Conservation (phyloP, 108 stramenopile species). For the Cyclostephanos tholiformis region DNA sequence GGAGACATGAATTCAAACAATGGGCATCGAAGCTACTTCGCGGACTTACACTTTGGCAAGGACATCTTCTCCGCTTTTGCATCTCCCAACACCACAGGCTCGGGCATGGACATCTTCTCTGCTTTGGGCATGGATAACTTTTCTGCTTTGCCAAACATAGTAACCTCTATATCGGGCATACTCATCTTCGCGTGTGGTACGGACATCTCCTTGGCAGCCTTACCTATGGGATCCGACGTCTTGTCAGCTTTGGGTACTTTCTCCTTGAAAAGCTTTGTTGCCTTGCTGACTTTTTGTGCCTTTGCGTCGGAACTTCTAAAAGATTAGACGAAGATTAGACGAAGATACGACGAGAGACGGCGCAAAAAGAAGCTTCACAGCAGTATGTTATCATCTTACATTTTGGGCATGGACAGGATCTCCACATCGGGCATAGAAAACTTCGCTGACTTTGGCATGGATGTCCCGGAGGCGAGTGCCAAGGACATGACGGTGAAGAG, state of each 20-base stretch:
- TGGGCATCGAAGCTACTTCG: too few relatives aligned
- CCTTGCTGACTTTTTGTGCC: constrained; percentile 8
- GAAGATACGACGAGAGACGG: not conserved
- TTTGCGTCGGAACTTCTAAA: not conserved
- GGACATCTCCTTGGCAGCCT: not conserved
- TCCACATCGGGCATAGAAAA: too few relatives aligned
- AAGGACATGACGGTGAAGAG: too few relatives aligned
- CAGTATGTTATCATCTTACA: too few relatives aligned
- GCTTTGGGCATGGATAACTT: not conserved
- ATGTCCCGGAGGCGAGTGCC: not conserved
- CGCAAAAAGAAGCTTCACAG: not conserved
- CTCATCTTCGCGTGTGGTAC: not conserved
- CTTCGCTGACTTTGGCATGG: not conserved
- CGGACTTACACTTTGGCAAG: too few relatives aligned
- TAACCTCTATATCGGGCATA: too few relatives aligned
- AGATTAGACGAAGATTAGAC: not conserved
- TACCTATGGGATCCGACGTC: constrained; percentile 1
- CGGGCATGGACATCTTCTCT: too few relatives aligned
- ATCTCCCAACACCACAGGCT: not conserved
- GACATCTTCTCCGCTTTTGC: constrained; percentile 2
- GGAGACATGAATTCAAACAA: too few relatives aligned
- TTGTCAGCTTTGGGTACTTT: constrained; percentile 16
- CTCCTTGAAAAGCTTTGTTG: constrained; percentile 2
- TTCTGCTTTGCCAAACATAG: constrained; percentile 9
- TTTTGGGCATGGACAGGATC: too few relatives aligned